Evolutionary conservation across 148 eudicot species (phyloP).

Genomic region (Nepenthes gracilis): DNA sequence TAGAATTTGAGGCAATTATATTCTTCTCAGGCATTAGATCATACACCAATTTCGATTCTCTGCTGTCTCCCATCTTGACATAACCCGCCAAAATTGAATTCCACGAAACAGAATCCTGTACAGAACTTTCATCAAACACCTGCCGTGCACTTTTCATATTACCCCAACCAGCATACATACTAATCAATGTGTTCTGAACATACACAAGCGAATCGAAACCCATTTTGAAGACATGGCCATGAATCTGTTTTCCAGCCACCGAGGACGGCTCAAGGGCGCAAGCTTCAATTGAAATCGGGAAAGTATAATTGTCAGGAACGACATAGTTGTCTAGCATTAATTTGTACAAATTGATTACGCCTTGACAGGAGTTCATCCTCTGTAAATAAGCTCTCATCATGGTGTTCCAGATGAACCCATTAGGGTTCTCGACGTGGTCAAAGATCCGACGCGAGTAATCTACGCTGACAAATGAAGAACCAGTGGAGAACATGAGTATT

Average conservation of each 20-base stretch:
- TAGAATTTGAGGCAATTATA: constrained; percentile 50
- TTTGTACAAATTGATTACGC: constrained; percentile 34
- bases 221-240: constrained; percentile 48
- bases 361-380: constrained; percentile 7
- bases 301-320: constrained; percentile 41
- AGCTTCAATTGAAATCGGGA: constrained; percentile 45
- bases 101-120: constrained; percentile 59
- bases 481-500: constrained; percentile 41
- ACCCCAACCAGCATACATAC: constrained; percentile 45
- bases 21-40: constrained; percentile 44
- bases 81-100: constrained; percentile 63
- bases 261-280: constrained; percentile 12
- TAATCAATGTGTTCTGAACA: constrained; percentile 43
- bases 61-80: constrained; percentile 26
- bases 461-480: constrained; percentile 20
- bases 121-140: constrained; percentile 66
- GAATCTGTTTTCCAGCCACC: constrained; percentile 42
- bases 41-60: constrained; percentile 37
- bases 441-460: constrained; percentile 40
- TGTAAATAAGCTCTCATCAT: constrained; percentile 48
- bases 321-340: constrained; percentile 23
- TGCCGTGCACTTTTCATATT: constrained; percentile 31
- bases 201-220: constrained; percentile 54
- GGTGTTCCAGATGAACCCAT: constrained; percentile 57
- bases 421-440: constrained; percentile 23